A percentile compares a stretch with the other conserved stretches of the same genome.
Evolutionary conservation across 768 basidiomycete species (phyloP).

Genomic region (Termitomyces sp.): DNA sequence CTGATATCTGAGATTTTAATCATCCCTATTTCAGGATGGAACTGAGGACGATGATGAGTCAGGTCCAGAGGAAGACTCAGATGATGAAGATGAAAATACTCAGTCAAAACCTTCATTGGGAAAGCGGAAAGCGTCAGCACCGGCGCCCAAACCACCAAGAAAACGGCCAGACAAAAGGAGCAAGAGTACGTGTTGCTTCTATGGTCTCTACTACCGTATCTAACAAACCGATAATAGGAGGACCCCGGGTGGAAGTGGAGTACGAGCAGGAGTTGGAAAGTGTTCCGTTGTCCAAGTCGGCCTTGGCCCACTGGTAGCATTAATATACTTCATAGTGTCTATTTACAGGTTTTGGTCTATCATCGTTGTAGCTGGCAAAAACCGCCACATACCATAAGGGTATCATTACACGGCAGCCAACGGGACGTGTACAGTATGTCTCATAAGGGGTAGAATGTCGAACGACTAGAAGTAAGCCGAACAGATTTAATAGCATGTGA

Average conservation of each 20-base stretch:
- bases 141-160: slow-evolving; percentile 35
- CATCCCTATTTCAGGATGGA: slow-evolving; percentile 23
- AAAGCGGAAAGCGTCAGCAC: slow-evolving; percentile 57
- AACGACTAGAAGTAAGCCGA: neutral
- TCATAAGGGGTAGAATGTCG: neutral
- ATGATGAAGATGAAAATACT: slow-evolving; percentile 28
- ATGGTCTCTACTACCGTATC: neutral
- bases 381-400: slow-evolving; percentile 2
- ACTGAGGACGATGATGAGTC: slow-evolving; percentile 15
- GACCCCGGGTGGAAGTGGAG: slow-evolving; percentile 88
- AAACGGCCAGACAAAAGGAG: slow-evolving; percentile 57
- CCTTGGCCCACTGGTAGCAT: slow-evolving; percentile 47
- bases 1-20: neutral
- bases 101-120: slow-evolving; percentile 43
- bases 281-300: slow-evolving; percentile 46
- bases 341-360: neutral
- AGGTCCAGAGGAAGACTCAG: slow-evolving; percentile 38
- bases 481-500: neutral
- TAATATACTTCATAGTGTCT: neutral
- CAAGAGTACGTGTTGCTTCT: slow-evolving; percentile 41
- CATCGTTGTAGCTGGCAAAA: neutral
- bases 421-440: neutral
- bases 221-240: slow-evolving; percentile 33
- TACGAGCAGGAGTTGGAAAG: slow-evolving; percentile 92
- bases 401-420: slow-evolving; percentile 4